phyloP scores from a whole-genome alignment of 495 filamentous ascomycete species.

The Cenococcum geophilum region DNA sequence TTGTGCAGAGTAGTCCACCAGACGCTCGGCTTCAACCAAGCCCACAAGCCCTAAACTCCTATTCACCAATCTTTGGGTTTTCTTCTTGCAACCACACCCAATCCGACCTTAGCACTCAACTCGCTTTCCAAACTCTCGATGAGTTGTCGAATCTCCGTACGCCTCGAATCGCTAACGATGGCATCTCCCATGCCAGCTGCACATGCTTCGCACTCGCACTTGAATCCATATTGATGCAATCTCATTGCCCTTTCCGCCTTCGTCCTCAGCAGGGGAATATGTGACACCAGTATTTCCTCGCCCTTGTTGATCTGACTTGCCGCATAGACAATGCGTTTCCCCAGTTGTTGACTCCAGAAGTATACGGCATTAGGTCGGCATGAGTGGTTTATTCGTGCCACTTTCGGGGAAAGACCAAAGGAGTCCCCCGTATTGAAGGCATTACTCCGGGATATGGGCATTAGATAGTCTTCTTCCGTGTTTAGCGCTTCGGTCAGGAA shows the following conservation, averaged over 20 bases:
- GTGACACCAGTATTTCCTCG: conserved; percentile 21
- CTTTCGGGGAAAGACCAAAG: conserved; percentile 21
- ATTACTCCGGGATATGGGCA: conserved; percentile 24
- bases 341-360: conserved; percentile 15
- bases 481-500: not conserved
- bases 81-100: conserved; percentile 8
- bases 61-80: conserved; percentile 5
- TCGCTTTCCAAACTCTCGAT: conserved; percentile 7
- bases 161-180: conserved; percentile 11
- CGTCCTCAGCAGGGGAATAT: conserved; percentile 16
- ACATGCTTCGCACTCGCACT: conserved; percentile 22
- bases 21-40: conserved; percentile 19
- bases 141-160: conserved; percentile 12
- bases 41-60: conserved; percentile 7
- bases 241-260: conserved; percentile 9
- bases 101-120: not conserved
- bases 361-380: conserved; percentile 24
- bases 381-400: conserved; percentile 24
- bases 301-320: conserved; percentile 12
- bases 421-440: conserved; percentile 18
- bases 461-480: not conserved
- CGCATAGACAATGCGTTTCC: conserved; percentile 19
- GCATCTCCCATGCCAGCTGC: not conserved
- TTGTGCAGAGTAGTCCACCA: conserved; percentile 23
- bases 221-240: conserved; percentile 22